Evolutionary conservation across 139 green algal species (phyloP), one percentile per base, ranked within the genome.

Genomic region (Chlorella vulgaris): DNA sequence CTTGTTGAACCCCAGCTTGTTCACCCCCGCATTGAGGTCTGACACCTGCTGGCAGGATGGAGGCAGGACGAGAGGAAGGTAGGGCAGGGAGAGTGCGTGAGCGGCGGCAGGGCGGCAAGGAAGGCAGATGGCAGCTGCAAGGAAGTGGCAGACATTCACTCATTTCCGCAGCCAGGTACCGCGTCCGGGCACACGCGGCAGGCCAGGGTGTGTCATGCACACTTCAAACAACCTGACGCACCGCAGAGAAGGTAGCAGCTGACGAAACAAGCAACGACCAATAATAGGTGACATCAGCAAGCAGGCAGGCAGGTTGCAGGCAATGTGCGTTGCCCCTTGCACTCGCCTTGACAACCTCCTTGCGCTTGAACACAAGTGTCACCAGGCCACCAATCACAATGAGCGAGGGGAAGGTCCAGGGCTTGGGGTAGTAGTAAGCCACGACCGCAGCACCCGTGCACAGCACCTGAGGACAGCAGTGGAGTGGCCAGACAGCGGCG

Each of bases 321-420:
- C n/a, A n/a, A n/a, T n/a, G n/a, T n/a, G n/a, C n/a, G n/a, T n/a
- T n/a, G n/a, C n/a, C n/a, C n/a, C n/a, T n/a, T n/a, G 82, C 69
- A 2, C 71, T 21, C 35, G 86, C 69, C 35, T 81, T 33, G 19
- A 89, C 65, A 3, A 70, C 42, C 13, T 91, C 67, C 40, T 91
- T 88, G 7, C 89, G 65, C 50, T 78, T 82, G 29, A 66, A 61
- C 43, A 83, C 33, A 42, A 94, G 70, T 2, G 92, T 96, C 38
- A 86, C 38, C 40, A 95, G 69, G 24, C 92, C 94, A 13, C 94
- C 95, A 3, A 87, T 73, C 0, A 92, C 47, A 31, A 89, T 89
- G 33, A 91, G 60, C 47, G 83, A 21, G 28, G 95, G 95, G 86
- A 96, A 98, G 35, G 95, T 89, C 91, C 92, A 96, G 35, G 88